Conservation (phyloP, 2,329 filamentous ascomycete species). For the Byssochlamys sp. region DNA sequence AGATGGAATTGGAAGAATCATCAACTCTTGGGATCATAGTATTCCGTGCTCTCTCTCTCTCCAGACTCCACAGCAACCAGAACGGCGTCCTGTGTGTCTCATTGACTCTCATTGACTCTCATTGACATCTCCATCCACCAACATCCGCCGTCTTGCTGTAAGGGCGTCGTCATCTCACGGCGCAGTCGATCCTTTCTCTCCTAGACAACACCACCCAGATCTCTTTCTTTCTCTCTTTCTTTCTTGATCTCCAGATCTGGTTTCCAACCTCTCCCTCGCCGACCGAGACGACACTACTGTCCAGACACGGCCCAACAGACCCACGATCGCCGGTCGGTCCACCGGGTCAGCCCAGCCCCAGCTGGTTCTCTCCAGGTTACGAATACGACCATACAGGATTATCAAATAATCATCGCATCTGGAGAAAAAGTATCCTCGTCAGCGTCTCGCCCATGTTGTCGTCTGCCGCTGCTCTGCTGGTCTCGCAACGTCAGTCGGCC, state of each 20-base stretch:
- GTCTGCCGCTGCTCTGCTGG: background rate
- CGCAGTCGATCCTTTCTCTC: background rate
- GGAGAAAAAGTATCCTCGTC: background rate
- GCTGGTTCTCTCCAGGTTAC: background rate
- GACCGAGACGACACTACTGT: background rate
- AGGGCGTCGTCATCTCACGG: background rate
- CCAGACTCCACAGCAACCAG: no score
- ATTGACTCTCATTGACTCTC: no score
- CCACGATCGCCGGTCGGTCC: background rate
- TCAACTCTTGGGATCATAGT: no score
- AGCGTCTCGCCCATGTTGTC: background rate
- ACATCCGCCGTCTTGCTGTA: no score
- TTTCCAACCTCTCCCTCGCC: background rate
- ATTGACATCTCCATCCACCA: no score
- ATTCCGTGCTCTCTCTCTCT: no score
- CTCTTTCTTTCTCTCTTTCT: background rate
- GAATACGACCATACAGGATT: background rate
- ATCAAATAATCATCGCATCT: background rate
- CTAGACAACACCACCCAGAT: background rate
- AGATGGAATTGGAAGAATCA: no score
- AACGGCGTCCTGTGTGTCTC: no score
- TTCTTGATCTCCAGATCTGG: background rate
- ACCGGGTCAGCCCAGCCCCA: background rate
- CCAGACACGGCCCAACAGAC: background rate
- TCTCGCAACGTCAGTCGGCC: background rate